phyloP scores from a whole-genome alignment of 129 eudicot species.

The Heracleum sosnowskyi region DNA sequence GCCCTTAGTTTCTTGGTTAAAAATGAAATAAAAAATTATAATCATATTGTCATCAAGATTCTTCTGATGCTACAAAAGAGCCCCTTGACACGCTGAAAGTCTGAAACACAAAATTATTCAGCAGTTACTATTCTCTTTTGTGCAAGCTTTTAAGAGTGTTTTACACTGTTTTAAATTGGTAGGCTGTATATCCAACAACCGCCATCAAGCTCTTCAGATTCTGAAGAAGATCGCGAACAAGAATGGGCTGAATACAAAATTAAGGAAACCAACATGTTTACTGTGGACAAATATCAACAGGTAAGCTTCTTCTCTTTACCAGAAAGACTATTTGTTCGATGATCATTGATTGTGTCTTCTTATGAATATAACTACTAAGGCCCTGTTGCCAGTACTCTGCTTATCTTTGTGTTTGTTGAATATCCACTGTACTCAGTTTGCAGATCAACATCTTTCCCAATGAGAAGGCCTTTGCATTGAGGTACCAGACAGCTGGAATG shows the following conservation, averaged over 20 bases:
- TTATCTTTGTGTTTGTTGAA: slow-evolving; percentile 24
- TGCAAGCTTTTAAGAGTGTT: neutral
- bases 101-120: neutral
- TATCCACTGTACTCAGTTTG: slow-evolving; percentile 62
- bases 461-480: slow-evolving; percentile 81
- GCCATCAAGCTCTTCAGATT: slow-evolving; percentile 39
- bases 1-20: neutral
- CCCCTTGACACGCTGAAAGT: neutral
- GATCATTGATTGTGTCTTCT: neutral
- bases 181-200: slow-evolving; percentile 90
- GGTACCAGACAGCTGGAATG: slow-evolving; percentile 99
- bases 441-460: slow-evolving; percentile 86
- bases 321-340: neutral
- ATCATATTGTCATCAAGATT: neutral
- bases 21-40: neutral
- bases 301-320: slow-evolving; percentile 32
- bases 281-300: slow-evolving; percentile 97
- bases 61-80: neutral
- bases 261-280: slow-evolving; percentile 91
- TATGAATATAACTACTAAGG: neutral
- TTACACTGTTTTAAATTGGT: slow-evolving; percentile 10
- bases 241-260: slow-evolving; percentile 99
- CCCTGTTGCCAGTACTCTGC: neutral
- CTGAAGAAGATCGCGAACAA: slow-evolving; percentile 37
- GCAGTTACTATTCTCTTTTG: neutral